phyloP scores from a whole-genome alignment of 306 rosid genomes.

The Medicago lupulina region DNA sequence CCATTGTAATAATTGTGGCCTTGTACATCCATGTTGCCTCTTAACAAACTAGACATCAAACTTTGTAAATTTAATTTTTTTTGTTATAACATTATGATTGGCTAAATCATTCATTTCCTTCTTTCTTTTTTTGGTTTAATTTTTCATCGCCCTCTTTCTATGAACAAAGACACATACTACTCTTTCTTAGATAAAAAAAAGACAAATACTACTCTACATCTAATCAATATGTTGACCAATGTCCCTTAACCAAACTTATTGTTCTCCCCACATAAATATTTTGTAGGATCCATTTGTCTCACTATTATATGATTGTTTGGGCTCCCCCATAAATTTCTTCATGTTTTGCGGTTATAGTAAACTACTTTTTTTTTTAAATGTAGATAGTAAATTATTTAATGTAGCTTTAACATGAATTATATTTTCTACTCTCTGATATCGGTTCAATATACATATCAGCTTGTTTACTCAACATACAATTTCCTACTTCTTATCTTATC shows the following conservation, averaged over 20 bases:
- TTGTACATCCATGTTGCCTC: constrained; percentile 12
- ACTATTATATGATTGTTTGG: not conserved
- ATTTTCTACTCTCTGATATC: no score
- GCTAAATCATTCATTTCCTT: not conserved
- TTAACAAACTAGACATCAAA: constrained; percentile 31
- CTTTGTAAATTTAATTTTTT: constrained; percentile 30
- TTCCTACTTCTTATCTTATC: not conserved
- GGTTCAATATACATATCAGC: no score
- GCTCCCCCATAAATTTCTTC: not conserved
- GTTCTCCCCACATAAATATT: not conserved
- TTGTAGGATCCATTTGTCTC: not conserved
- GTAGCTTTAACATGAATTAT: no score
- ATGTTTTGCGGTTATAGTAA: no score
- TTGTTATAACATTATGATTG: constrained; percentile 22
- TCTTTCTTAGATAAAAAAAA: no score
- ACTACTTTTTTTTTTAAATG: no score
- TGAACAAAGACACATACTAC: no score
- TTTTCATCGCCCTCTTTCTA: not conserved
- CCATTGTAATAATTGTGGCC: constrained; percentile 30
- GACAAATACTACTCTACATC: not conserved
- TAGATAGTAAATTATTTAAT: no score
- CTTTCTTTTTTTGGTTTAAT: not conserved
- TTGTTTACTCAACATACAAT: no score
- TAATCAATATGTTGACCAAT: not conserved
- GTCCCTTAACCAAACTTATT: not conserved